phyloP scores from a whole-genome alignment of 2,329 filamentous ascomycete species.

The Berkeleyomyces basicola region DNA sequence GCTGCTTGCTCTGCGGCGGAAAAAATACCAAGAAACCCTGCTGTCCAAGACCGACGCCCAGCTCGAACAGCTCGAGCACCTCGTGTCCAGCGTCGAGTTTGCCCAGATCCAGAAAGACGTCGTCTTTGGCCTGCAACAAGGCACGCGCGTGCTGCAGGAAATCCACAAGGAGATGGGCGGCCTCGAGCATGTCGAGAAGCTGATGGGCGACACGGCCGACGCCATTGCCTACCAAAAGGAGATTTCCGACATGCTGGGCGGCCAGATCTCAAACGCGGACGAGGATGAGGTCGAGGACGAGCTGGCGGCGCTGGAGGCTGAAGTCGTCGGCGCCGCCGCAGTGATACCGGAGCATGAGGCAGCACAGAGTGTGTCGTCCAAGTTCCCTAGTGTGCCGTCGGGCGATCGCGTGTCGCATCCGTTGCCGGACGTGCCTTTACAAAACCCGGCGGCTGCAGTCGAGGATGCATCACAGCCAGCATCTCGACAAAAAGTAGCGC shows the following conservation, averaged over 20 bases:
- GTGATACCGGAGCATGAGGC: neutral
- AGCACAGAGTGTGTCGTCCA: neutral
- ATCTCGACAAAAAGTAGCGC: neutral
- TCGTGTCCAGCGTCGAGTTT: constrained; percentile 85
- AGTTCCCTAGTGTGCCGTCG: constrained; percentile 4
- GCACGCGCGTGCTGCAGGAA: constrained; percentile 72
- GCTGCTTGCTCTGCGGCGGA: constrained; percentile 73
- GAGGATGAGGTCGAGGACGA: constrained; percentile 98
- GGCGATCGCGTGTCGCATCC: neutral
- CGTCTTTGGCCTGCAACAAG: constrained; percentile 79
- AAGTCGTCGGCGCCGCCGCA: constrained; percentile 16
- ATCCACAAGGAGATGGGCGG: constrained; percentile 96
- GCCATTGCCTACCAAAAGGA: constrained; percentile 91
- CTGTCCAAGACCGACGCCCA: constrained; percentile 81
- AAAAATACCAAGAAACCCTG: constrained; percentile 91
- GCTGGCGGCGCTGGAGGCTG: constrained; percentile 56
- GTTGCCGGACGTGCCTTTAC: neutral
- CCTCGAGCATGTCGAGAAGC: constrained; percentile 80
- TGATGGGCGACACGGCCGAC: constrained; percentile 85
- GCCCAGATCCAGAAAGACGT: constrained; percentile 95
- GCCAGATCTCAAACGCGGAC: constrained; percentile 80
- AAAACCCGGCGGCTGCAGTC: neutral
- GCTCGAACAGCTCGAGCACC: constrained; percentile 79
- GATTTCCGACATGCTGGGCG: constrained; percentile 77
- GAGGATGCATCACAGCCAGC: neutral